These are phyloP conservation scores for Liriodendron chinense DNA, from an alignment of 164 flowering plant genomes.

Conservation along the genomic window DNA sequence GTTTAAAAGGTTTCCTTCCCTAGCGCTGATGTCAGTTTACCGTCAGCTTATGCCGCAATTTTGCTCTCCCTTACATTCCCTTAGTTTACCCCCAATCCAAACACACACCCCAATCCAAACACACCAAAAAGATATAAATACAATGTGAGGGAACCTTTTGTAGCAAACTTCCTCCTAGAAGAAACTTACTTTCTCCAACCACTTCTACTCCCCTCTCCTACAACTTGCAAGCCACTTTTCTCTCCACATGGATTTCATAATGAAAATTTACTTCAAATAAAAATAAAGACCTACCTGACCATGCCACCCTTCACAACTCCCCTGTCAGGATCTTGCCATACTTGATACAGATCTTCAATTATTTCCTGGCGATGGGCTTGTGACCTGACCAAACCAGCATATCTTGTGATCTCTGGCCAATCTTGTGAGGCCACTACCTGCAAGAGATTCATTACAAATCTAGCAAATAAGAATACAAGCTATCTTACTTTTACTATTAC, in stretches of 20 bases:
- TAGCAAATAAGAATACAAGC: not conserved
- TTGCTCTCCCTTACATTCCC: too few species aligned
- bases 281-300: conserved; percentile 17
- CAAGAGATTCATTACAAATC: not conserved
- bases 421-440: conserved; percentile 30
- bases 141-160: too few species aligned
- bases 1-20: too few species aligned
- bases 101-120: too few species aligned
- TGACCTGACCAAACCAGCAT: conserved; percentile 30
- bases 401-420: conserved; percentile 27
- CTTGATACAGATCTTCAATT: conserved; percentile 28
- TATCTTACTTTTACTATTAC: not conserved
- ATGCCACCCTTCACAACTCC: conserved; percentile 30
- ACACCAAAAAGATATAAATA: too few species aligned
- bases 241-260: not conserved
- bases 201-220: not conserved
- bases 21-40: too few species aligned
- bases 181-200: not conserved
- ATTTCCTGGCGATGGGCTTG: conserved; percentile 36
- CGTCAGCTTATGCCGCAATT: too few species aligned
- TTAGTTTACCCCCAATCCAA: too few species aligned
- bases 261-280: not conserved
- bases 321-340: conserved; percentile 23
- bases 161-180: not conserved
- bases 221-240: too few species aligned